These are phyloP conservation scores for Hymenoscyphus fraxineus DNA, from an alignment of 2,329 filamentous ascomycete species.

Conservation along the genomic window DNA sequence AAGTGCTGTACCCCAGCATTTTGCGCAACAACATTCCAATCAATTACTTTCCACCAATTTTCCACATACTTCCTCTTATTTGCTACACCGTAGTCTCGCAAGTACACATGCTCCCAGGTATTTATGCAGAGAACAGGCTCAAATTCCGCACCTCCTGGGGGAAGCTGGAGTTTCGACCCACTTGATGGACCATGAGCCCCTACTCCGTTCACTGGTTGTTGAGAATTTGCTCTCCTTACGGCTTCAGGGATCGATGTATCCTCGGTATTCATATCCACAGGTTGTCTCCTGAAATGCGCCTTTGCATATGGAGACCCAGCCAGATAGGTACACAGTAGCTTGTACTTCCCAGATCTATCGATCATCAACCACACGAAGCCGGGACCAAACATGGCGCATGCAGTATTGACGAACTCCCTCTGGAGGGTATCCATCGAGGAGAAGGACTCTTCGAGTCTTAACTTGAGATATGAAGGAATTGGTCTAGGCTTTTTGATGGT, in stretches of 20 bases:
- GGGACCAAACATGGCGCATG: conserved; percentile 89
- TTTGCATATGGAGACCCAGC: conserved; percentile 84
- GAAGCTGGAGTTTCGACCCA: conserved; percentile 38
- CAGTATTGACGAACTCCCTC: conserved; percentile 74
- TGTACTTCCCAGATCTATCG: conserved; percentile 44
- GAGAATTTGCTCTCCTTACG: conserved; percentile 36
- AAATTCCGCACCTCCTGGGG: conserved; percentile 65
- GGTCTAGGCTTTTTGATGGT: conserved; percentile 37
- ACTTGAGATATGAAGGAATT: conserved; percentile 55
- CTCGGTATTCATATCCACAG: conserved; percentile 66
- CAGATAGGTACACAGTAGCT: conserved; percentile 83
- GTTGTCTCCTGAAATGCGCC: conserved; percentile 71
- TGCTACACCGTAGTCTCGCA: conserved; percentile 71
- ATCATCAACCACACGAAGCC: conserved; percentile 94
- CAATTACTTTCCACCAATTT: conserved; percentile 81
- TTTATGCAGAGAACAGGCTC: conserved; percentile 84
- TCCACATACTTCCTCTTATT: conserved; percentile 75
- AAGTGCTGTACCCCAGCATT: conserved; percentile 13
- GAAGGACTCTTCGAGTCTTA: conserved; percentile 66
- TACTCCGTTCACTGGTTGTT: conserved; percentile 33
- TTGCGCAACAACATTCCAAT: conserved; percentile 71
- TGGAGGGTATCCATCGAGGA: conserved; percentile 79
- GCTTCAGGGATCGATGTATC: conserved; percentile 39
- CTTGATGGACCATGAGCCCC: conserved; percentile 30
- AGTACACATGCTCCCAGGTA: conserved; percentile 93